Percentiles rank a stretch among this genome's conserved stretches.
Evolutionary conservation across 257 asterid species (phyloP).

Genomic region (Solanum etuberosum): DNA sequence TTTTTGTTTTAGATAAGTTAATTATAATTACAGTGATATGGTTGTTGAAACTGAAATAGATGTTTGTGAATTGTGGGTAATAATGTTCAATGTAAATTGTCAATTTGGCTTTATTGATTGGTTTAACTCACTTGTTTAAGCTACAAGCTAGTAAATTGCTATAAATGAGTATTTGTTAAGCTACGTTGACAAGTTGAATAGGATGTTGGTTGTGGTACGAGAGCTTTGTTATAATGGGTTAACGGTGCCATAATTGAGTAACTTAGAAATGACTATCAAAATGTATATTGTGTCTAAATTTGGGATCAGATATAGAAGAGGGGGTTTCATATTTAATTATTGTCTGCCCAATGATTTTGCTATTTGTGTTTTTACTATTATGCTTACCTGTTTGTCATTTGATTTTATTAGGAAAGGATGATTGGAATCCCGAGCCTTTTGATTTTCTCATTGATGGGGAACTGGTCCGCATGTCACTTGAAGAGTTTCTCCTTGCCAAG

Average conservation of each 20-base stretch:
- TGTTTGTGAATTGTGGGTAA: background rate
- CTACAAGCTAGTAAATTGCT: background rate
- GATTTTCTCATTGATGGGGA: constrained; percentile 88
- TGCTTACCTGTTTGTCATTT: background rate
- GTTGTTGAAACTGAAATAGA: background rate
- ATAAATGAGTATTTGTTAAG: background rate
- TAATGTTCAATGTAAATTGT: background rate
- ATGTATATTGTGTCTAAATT: background rate
- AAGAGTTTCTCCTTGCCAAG: constrained; percentile 87
- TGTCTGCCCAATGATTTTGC: background rate
- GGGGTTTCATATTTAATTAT: background rate
- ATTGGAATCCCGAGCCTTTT: constrained; percentile 67
- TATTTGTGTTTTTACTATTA: background rate
- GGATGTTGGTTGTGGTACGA: background rate
- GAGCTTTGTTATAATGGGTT: background rate
- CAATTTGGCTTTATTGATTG: background rate
- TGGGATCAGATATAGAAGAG: background rate
- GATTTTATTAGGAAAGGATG: constrained; percentile 38
- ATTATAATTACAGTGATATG: background rate
- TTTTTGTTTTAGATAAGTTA: background rate
- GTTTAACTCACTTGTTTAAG: background rate
- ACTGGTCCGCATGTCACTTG: constrained; percentile 81
- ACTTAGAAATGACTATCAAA: background rate
- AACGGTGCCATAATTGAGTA: background rate
- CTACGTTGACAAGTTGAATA: background rate